A percentile compares a stretch with the other conserved stretches of the same genome.
Evolutionary conservation across 2,329 filamentous ascomycete genomes (phyloP).

Genomic region (Cytospora leucostoma): DNA sequence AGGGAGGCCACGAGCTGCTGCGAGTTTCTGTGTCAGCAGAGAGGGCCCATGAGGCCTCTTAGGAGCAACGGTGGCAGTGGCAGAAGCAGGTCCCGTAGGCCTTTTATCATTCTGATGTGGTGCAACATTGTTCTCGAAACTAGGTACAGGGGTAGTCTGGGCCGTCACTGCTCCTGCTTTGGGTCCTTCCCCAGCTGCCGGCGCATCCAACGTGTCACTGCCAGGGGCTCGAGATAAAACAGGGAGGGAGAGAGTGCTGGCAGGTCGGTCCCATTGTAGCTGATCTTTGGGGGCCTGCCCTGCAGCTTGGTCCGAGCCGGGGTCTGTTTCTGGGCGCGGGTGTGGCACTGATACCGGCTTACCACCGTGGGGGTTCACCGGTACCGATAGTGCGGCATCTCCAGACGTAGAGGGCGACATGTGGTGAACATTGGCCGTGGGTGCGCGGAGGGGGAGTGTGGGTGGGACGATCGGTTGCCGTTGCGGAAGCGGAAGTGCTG

Average conservation of each 20-base stretch:
- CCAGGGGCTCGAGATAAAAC: constrained; percentile 16
- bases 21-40: constrained; percentile 58
- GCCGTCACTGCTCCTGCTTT: constrained; percentile 22
- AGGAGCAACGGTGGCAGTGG: constrained; percentile 38
- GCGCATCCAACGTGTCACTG: constrained; percentile 18
- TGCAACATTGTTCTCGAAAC: constrained; percentile 27
- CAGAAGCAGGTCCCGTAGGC: constrained; percentile 23
- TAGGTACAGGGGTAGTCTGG: constrained; percentile 27
- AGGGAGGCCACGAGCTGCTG: constrained; percentile 57
- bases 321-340: background rate
- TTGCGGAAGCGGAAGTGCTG: constrained; percentile 17
- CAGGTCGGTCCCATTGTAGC: constrained; percentile 7
- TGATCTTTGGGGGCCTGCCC: constrained; percentile 15
- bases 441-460: constrained; percentile 37
- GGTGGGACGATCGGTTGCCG: constrained; percentile 34
- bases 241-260: constrained; percentile 4
- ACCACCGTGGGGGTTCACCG: constrained; percentile 30
- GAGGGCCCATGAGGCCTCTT: constrained; percentile 54
- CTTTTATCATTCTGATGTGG: constrained; percentile 28
- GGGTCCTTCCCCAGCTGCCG: constrained; percentile 19
- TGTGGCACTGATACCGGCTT: constrained; percentile 41
- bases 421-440: constrained; percentile 54
- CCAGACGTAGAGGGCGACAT: constrained; percentile 56
- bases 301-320: constrained; percentile 3
- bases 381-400: constrained; percentile 52